Evolutionary conservation across 371 early-diverging fungal genomes (phyloP), one percentile per base, ranked within the genome.

Genomic region (Dinochytrium kinnereticum): DNA sequence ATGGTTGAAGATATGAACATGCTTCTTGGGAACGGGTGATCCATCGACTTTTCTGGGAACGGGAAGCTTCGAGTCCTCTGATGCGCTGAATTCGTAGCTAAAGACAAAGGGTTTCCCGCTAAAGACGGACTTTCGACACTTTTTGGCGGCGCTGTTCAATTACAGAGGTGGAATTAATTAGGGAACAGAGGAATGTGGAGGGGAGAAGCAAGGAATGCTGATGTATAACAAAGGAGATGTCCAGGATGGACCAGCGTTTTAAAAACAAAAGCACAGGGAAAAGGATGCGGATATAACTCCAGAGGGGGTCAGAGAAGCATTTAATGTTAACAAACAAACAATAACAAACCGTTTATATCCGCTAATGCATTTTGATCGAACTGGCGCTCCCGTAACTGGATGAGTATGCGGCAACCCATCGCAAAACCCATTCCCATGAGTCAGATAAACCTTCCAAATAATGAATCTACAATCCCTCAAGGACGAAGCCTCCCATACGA

Each of bases 1-100:
- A 24, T 55, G 57, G 57, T 55, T 55, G 57, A 55, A 55, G 30
- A 55, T 55, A 26, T 55, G 57, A 55, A 55, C 57, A 24, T 55
- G 57, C 5, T 26, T 10, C 26, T 55, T 24, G 7, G 57, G 57
- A 26, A 55, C 57, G 57, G 57, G 57, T 55, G 57, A 55, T 7
- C 57, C 57, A 24, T 55, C 57, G 26, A 55, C 57, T 30, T 55
- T 55, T 15, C 57, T 10, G 30, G 57, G 57, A 10, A 30, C 26
- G 26, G 57, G 57, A 24, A 55, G 57, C 24, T 55, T 55, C 17
- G 57, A 7, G 30, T 26, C 57, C 10, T 55, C 57, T 30, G 57
- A 55, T 10, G 57, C 57, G 57, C 30, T 30, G 30, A 55, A 55
- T 30, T 55, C 57, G 30, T 55, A 55, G 57, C 57, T 55, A 26